Evolutionary conservation across 164 flowering plant species (phyloP), one percentile per base, ranked within the genome.

Genomic region (Tetracentron sinense): DNA sequence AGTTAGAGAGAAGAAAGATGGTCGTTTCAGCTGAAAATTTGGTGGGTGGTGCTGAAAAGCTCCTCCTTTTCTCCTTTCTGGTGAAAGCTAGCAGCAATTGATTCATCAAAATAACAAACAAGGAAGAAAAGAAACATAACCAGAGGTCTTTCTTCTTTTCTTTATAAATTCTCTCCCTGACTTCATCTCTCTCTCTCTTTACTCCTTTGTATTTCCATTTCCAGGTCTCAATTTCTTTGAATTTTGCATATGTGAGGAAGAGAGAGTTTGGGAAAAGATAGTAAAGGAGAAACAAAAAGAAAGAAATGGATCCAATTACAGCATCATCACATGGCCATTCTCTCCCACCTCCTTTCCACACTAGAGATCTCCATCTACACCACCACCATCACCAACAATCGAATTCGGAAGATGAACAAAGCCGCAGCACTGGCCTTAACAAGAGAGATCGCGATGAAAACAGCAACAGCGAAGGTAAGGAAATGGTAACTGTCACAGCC

Each of bases 281-380:
- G n/a, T n/a, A n/a, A n/a, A n/a, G n/a, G n/a, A n/a, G n/a, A n/a
- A n/a, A n/a, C n/a, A n/a, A n/a, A n/a, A n/a, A n/a, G n/a, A n/a
- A n/a, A n/a, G n/a, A n/a, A n/a, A 90, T 91, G 97, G 89, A 91
- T 82, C 93, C 76, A 62, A 66, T 84, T 23, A 68, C 87, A 68
- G 75, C 78, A 35, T 60, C 72, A 58, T 81, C 87, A 47, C 92
- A 86, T 54, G 85, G 87, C 38, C 88, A 85, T 58, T 75, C 88
- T 49, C 88, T 85, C 21, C 94, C 92, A 16, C 92, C 97, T 42
- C 92, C 97, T 54, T 91, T 91, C 67, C 83, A 75, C 63, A 67
- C 82, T 1, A 74, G 89, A 75, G 89, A 79, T 71, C 85, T 86
- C 54, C 91, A 88, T 42, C 78, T 81, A n/a, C n/a, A n/a, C n/a